Percentiles rank a stretch among this genome's conserved stretches.
These are phyloP conservation scores for Amanita molliuscula DNA, from an alignment of 768 basidiomycete genomes.

Conservation along the genomic window DNA sequence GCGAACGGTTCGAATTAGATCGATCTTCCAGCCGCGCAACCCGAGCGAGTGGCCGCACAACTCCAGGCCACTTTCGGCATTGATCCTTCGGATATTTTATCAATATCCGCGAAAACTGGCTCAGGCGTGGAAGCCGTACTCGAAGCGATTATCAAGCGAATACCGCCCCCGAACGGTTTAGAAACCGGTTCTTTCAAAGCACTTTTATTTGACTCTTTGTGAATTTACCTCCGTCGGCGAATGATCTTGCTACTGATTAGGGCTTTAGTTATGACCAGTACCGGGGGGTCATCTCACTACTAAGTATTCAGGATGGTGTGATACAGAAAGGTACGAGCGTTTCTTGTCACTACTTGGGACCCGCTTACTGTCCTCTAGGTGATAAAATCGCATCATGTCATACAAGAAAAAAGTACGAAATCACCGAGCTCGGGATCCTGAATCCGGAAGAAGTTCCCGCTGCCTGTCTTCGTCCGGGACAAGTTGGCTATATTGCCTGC, in stretches of 20 bases:
- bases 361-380: conserved; percentile 32
- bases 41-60: conserved; percentile 69
- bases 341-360: neutral
- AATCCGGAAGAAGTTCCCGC: conserved; percentile 83
- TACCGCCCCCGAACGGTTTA: conserved; percentile 68
- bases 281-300: conserved; percentile 88
- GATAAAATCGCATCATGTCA: conserved; percentile 84
- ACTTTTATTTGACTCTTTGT: conserved; percentile 91
- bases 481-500: conserved; percentile 85
- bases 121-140: conserved; percentile 71
- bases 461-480: conserved; percentile 55
- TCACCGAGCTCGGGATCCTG: conserved; percentile 82
- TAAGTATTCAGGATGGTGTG: conserved; percentile 72
- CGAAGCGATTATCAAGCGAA: conserved; percentile 67
- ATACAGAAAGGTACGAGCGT: conserved; percentile 60
- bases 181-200: conserved; percentile 57
- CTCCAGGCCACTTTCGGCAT: conserved; percentile 79
- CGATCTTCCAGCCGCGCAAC: conserved; percentile 85
- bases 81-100: conserved; percentile 60
- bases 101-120: conserved; percentile 91
- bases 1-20: conserved; percentile 39
- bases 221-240: conserved; percentile 13
- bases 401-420: conserved; percentile 82
- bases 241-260: conserved; percentile 7
- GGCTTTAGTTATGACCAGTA: conserved; percentile 79